Evolutionary conservation across 306 rosid genomes (phyloP), one percentile per base, ranked within the genome.

Genomic region (Argentina anserina): DNA sequence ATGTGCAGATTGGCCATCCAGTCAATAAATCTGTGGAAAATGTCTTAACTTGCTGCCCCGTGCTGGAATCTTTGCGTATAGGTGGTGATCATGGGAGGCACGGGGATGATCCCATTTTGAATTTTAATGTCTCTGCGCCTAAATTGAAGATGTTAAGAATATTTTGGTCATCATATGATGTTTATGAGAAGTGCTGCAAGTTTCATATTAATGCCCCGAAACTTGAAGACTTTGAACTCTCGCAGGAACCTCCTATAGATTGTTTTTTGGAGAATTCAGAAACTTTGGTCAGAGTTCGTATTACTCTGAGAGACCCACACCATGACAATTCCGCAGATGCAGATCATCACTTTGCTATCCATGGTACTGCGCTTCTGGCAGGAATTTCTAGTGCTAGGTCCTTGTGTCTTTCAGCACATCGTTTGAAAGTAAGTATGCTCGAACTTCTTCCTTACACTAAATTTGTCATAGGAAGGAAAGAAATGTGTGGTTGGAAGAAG

Each of bases 141-240:
- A 34, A 42, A 25, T 12, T 66, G 70, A 66, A 42, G 70, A 41
- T 0, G 0, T 10, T 58, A 28, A 13, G 3, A 5, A 28, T 58
- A 26, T 6, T 1, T 26, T 58, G 34, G 64, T 1, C 18, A 2
- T 11, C 21, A 2, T 14, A 5, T 58, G 39, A 7, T 58, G 20
- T 11, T 28, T 58, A 28, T 58, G 18, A 12, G 34, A 56, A 56
- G 12, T 8, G 34, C 18, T 23, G 63, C n/a, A 28, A 26, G 13
- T 58, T 66, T 66, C 41, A 23, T 2, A 41, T 66, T 66, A 25
- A 13, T 25, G 70, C 70, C 21, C 70, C 70, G 17, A 41, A 25
- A n/a, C 70, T 66, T 12, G 36, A 23, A 66, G 13, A 12, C 50
- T 21, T 65, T 65, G 1, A 6, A 21, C 20, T 65, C 1, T 5